A percentile compares a stretch with the other conserved stretches of the same genome.
Conservation (phyloP, 768 basidiomycete species). For the Calocera viscosa region DNA sequence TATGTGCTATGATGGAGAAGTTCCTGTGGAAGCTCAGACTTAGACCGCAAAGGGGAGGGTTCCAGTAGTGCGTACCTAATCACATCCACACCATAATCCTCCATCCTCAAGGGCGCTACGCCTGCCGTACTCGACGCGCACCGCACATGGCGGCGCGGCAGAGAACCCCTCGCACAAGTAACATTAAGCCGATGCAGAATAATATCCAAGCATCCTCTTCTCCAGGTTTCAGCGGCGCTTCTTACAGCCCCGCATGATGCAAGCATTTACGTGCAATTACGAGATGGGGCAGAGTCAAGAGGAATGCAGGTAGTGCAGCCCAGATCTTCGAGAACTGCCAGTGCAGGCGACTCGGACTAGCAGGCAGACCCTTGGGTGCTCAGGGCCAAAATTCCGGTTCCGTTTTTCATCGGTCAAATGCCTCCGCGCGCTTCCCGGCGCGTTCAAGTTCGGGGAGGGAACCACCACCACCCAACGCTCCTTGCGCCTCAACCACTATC, state of each 20-base stretch:
- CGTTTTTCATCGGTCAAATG: not conserved
- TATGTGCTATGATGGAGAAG: conserved; percentile 94
- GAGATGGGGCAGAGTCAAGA: not conserved
- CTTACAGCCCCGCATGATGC: not conserved
- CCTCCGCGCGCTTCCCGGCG: not conserved
- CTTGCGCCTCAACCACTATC: not conserved
- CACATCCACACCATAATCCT: conserved; percentile 28
- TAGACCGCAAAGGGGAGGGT: not conserved
- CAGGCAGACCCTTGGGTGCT: too few species aligned
- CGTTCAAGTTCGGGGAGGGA: not conserved
- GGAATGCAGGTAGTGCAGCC: too few species aligned
- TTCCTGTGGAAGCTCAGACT: conserved; percentile 33
- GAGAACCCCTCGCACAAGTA: not conserved
- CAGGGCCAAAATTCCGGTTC: conserved; percentile 7
- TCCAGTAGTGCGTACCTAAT: conserved; percentile 21
- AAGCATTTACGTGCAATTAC: not conserved
- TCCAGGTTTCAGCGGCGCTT: not conserved
- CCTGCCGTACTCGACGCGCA: not conserved
- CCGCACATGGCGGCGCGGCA: not conserved
- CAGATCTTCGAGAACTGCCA: too few species aligned
- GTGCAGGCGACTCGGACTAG: too few species aligned
- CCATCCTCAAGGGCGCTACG: conserved; percentile 19
- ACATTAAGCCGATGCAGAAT: not conserved
- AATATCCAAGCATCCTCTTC: conserved; percentile 5
- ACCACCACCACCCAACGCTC: not conserved